phyloP scores from a whole-genome alignment of 2,329 filamentous ascomycete genomes.

The Hysterium pulicare region DNA sequence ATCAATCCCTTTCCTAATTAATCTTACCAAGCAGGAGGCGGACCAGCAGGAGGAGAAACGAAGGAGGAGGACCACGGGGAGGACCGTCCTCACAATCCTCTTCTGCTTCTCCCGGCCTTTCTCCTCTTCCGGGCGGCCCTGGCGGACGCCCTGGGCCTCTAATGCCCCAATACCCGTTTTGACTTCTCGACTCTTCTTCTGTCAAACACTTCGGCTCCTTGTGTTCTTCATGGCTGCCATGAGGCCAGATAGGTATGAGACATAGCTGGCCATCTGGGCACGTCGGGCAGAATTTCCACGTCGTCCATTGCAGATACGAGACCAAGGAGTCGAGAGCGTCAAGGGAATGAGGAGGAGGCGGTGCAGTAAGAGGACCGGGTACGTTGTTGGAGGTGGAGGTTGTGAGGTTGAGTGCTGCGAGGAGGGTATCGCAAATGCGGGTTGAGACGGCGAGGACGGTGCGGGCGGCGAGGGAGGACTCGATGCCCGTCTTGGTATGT shows the following conservation, averaged over 20 bases:
- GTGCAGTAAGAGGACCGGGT: background rate
- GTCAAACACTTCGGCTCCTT: constrained; percentile 44
- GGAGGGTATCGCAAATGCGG: constrained; percentile 33
- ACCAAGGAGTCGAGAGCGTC: constrained; percentile 42
- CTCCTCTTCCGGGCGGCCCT: background rate
- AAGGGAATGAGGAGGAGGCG: constrained; percentile 21
- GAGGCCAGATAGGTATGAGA: constrained; percentile 63
- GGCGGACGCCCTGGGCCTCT: background rate
- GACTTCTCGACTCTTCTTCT: constrained; percentile 7
- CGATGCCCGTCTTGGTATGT: constrained; percentile 1
- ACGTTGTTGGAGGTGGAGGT: constrained; percentile 8
- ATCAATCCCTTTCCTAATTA: no score
- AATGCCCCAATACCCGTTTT: constrained; percentile 26
- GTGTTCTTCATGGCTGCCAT: constrained; percentile 55
- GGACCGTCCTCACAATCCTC: no score
- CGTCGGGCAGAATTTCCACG: constrained; percentile 55
- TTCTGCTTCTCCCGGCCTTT: background rate
- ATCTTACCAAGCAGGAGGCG: no score
- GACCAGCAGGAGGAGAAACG: no score
- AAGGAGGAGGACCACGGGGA: no score
- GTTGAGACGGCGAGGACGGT: constrained; percentile 28
- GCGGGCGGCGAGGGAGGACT: constrained; percentile 27
- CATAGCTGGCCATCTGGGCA: constrained; percentile 57
- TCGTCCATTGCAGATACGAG: constrained; percentile 55
- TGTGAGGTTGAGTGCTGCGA: constrained; percentile 18